Evolutionary conservation across 2,329 filamentous ascomycete genomes (phyloP).

Genomic region (Pseudocercospora macadamiae): DNA sequence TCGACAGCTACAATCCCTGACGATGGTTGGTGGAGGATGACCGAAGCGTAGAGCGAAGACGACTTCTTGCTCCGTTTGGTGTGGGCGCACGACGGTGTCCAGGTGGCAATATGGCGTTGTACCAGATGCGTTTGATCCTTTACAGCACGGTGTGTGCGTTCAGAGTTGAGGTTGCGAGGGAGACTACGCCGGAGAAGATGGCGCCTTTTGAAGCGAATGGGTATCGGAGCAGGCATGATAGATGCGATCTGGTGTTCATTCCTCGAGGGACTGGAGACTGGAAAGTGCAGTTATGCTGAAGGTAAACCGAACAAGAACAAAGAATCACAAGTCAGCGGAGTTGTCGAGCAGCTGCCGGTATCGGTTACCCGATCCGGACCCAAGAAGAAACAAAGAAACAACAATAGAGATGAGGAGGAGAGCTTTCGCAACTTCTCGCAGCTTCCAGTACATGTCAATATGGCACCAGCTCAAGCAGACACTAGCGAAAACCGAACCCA

Average conservation of each 20-base stretch:
- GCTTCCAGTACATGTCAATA: no score
- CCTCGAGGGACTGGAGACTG: neutral
- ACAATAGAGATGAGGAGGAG: no score
- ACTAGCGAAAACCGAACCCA: no score
- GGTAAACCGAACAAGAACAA: no score
- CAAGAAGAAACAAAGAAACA: no score
- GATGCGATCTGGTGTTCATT: neutral
- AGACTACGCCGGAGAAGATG: constrained; percentile 5
- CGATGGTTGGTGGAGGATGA: neutral
- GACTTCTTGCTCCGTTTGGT: neutral
- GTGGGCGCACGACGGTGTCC: neutral
- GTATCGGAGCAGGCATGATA: neutral
- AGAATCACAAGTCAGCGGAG: no score
- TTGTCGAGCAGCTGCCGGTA: no score
- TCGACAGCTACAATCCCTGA: neutral
- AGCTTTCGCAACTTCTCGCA: no score
- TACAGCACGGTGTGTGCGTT: constrained; percentile 5
- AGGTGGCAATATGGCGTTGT: constrained; percentile 7
- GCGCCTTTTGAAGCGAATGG: neutral
- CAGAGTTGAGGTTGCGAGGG: neutral
- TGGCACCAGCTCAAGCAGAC: no score
- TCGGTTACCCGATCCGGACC: no score
- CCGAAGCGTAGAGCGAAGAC: neutral
- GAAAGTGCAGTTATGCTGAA: no score
- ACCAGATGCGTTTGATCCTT: constrained; percentile 8